Evolutionary conservation across 306 rosid species (phyloP).

Genomic region (Trifolium repens): DNA sequence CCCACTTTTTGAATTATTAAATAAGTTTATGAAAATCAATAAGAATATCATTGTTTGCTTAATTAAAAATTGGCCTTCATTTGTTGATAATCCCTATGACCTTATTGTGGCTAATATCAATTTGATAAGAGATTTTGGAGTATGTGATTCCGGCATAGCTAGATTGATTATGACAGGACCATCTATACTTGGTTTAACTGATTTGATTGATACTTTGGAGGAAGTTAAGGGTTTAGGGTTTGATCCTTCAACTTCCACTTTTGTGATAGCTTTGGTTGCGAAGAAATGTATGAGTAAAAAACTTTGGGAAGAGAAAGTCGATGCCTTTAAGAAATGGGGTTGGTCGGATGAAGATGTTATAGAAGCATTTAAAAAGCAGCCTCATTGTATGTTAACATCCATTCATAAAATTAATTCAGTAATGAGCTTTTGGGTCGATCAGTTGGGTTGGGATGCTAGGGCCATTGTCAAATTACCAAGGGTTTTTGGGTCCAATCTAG

Average conservation of each 20-base stretch:
- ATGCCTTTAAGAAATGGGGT: conserved; percentile 57
- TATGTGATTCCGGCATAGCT: not conserved
- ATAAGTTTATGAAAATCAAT: not conserved
- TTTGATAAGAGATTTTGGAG: conserved; percentile 16
- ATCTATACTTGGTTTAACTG: not conserved
- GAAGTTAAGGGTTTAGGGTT: conserved; percentile 57
- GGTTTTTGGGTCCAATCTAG: conserved; percentile 38
- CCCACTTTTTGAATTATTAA: not conserved
- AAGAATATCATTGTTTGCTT: too few species aligned
- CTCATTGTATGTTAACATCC: conserved; percentile 45
- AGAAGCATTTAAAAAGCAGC: conserved; percentile 43
- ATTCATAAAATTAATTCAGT: conserved; percentile 43
- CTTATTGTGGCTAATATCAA: not conserved
- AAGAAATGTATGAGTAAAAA: conserved; percentile 34
- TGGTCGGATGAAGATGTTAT: conserved; percentile 48
- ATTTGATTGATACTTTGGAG: conserved; percentile 31
- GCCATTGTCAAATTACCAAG: not conserved
- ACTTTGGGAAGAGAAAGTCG: conserved; percentile 48
- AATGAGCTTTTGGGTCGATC: conserved; percentile 51
- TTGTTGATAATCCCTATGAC: too few species aligned
- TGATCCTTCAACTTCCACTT: conserved; percentile 32
- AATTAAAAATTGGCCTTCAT: too few species aligned
- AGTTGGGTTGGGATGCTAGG: conserved; percentile 35
- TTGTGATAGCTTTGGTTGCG: conserved; percentile 42
- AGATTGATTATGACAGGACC: not conserved